phyloP scores from a whole-genome alignment of 768 basidiomycete species.

The Rhizopogon vulgaris region DNA sequence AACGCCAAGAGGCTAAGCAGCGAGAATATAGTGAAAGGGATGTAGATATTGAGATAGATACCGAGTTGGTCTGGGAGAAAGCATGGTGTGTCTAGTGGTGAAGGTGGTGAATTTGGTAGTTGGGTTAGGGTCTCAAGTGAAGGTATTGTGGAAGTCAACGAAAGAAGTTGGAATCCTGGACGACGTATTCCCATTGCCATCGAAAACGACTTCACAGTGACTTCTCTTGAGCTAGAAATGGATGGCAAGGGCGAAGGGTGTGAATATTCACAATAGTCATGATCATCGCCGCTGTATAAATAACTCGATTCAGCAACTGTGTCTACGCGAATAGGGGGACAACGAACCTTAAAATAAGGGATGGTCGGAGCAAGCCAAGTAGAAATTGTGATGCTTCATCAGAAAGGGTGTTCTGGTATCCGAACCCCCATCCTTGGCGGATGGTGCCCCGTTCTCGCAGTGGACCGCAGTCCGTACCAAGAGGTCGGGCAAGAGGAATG shows the following conservation, averaged over 20 bases:
- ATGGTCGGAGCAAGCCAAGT: slow-evolving; percentile 57
- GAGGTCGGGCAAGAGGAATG: slow-evolving; percentile 79
- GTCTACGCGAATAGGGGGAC: background rate
- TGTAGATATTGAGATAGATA: slow-evolving; percentile 70
- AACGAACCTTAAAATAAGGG: slow-evolving; percentile 67
- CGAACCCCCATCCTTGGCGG: slow-evolving; percentile 65
- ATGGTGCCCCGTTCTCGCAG: slow-evolving; percentile 71
- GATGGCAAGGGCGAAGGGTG: slow-evolving; percentile 30
- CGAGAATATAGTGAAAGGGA: slow-evolving; percentile 61
- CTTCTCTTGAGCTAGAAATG: slow-evolving; percentile 42
- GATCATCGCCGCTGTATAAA: slow-evolving; percentile 76
- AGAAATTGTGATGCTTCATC: slow-evolving; percentile 61
- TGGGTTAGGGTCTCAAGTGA: slow-evolving; percentile 26
- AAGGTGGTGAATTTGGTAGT: slow-evolving; percentile 20
- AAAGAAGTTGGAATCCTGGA: slow-evolving; percentile 89
- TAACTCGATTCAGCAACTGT: slow-evolving; percentile 6
- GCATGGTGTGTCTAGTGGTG: slow-evolving; percentile 54
- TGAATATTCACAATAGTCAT: slow-evolving; percentile 86
- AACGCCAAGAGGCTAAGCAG: slow-evolving; percentile 37
- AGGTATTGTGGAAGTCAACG: slow-evolving; percentile 44
- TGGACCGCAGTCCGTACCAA: slow-evolving; percentile 66
- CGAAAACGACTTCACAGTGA: slow-evolving; percentile 86
- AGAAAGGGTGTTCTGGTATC: slow-evolving; percentile 83
- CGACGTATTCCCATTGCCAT: slow-evolving; percentile 81
- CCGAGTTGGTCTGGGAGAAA: slow-evolving; percentile 78